Base-by-base conservation (phyloP, 1,139 yeast genomes). In the Protomyces inundatus region DNA sequence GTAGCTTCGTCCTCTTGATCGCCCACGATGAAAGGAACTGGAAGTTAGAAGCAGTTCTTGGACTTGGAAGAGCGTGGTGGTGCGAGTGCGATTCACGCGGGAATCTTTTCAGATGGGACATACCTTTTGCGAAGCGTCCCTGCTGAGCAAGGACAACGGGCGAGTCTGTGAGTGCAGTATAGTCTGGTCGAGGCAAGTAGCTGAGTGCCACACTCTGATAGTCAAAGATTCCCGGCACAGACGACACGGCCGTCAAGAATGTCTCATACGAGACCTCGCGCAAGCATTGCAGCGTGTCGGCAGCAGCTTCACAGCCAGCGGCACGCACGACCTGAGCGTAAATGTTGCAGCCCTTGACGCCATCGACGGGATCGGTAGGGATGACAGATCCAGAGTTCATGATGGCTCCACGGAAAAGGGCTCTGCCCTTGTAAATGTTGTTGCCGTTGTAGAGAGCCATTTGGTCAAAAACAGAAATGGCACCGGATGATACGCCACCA, bases 401-500 rank as follows among this genome's bases (percentile, higher is more conserved):
- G 37, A 50, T 50, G n/a, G 54, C 54, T 2, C 54, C 54, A 6
- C 54, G 54, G 16, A 50, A 50, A 14, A 50, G 37, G 6, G 54
- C 35, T 14, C 30, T 50, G 54, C 54, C 54, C 23, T 50, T 50
- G 37, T 50, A 50, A 3, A 12, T 50, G 37, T 50, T 50, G 54
- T 50, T 33, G 4, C 54, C 54, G 12, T 16, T 14, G 16, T 50
- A 50, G 37, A 50, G 37, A 30, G 37, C 54, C 54, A 50, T 50
- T 35, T 50, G 54, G 54, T 50, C 54, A 50, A 50, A 33, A 0
- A 50, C 54, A n/a, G 14, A 12, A 53, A 55, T 35, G 12, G 40
- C 37, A 37, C 61, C 61, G 4, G 61, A 55, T 37, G 55, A 50
- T 6, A 50, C 55, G 7, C 61, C 61, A 9, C 33, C 37, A 14